phyloP scores from a whole-genome alignment of 1,139 yeast species.

The Taphrina communis region DNA sequence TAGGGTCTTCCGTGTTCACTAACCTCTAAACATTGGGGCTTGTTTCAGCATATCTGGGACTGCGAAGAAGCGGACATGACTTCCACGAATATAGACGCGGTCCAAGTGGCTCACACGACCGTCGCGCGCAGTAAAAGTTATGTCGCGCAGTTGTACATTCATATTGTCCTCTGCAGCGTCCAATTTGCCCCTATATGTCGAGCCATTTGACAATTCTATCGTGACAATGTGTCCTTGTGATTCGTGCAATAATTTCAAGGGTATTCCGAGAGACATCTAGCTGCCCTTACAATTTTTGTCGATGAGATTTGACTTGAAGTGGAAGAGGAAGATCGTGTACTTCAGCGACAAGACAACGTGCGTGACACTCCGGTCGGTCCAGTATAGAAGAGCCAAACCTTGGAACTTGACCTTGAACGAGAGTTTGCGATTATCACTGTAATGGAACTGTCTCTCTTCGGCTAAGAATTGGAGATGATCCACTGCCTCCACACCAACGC shows the following conservation, averaged over 20 bases:
- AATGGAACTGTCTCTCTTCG: background rate
- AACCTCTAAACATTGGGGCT: conserved; percentile 41
- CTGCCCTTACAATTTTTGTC: no score
- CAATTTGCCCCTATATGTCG: conserved; percentile 22
- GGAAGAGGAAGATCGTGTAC: no score
- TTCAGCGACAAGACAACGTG: no score
- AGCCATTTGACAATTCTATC: conserved; percentile 79
- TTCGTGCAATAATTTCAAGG: conserved; percentile 84
- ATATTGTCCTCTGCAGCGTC: conserved; percentile 73
- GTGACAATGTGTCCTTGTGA: conserved; percentile 81
- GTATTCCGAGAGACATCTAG: conserved; percentile 63
- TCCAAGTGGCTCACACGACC: conserved; percentile 80
- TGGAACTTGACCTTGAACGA: no score
- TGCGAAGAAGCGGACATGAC: conserved; percentile 80
- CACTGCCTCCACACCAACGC: conserved; percentile 4
- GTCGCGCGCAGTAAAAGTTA: conserved; percentile 74
- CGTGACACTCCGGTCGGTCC: no score
- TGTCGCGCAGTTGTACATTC: conserved; percentile 88
- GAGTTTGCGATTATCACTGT: background rate
- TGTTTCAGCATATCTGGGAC: conserved; percentile 79
- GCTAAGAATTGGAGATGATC: conserved; percentile 2
- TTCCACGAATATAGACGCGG: conserved; percentile 89
- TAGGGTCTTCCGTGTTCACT: background rate
- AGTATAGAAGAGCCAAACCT: no score
- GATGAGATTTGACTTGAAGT: no score